Conservation (phyloP, 805 yeast species). For the Wickerhamiella kurtzmanii region DNA sequence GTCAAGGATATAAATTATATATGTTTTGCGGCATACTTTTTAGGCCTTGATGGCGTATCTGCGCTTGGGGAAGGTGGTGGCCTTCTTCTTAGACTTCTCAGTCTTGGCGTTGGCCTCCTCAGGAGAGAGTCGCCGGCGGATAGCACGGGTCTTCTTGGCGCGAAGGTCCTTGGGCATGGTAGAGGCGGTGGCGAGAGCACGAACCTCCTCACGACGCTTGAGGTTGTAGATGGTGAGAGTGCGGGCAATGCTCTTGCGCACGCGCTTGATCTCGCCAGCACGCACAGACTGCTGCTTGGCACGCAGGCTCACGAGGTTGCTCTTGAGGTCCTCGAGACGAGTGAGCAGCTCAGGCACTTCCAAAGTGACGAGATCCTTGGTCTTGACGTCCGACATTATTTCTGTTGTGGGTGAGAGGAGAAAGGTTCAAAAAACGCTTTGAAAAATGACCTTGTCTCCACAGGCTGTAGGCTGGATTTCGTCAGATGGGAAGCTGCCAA, state of each 20-base stretch:
- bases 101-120: constrained; percentile 72
- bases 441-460: neutral
- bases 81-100: constrained; percentile 81
- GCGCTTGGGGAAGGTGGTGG: constrained; percentile 95
- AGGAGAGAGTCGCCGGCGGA: constrained; percentile 91
- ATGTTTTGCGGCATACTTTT: constrained; percentile 10
- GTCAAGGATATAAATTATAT: constrained; percentile 1
- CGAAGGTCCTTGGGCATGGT: constrained; percentile 97
- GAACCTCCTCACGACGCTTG: constrained; percentile 89
- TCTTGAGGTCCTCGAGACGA: constrained; percentile 91
- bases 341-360: constrained; percentile 92
- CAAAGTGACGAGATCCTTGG: constrained; percentile 93
- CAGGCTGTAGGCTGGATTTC: neutral
- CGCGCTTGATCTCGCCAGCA: constrained; percentile 90
- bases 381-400: constrained; percentile 38
- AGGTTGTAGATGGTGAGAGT: constrained; percentile 94
- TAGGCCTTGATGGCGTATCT: constrained; percentile 97
- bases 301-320: constrained; percentile 89
- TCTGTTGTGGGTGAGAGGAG: neutral
- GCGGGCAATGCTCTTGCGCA: constrained; percentile 97
- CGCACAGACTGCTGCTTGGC: constrained; percentile 57
- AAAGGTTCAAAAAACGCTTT: neutral
- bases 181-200: constrained; percentile 75
- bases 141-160: constrained; percentile 99
- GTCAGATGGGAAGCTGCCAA: neutral